Percentiles rank a stretch among this genome's conserved stretches.
These are phyloP conservation scores for Prunella vulgaris DNA, from an alignment of 257 asterid species.

Conservation along the genomic window DNA sequence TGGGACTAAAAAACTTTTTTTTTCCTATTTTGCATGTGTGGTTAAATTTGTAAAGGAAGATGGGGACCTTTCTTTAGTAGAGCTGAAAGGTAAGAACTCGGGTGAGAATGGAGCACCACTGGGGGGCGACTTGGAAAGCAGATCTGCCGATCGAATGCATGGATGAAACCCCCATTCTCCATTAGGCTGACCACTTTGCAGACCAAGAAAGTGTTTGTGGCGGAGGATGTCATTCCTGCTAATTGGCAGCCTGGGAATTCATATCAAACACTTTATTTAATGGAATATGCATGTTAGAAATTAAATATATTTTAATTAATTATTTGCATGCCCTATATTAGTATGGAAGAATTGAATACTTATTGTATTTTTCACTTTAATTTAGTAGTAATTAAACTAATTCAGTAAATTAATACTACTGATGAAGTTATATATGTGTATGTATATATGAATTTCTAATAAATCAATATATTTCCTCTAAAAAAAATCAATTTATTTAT, in stretches of 20 bases:
- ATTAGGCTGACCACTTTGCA: constrained; percentile 14
- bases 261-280: not conserved
- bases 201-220: constrained; percentile 1
- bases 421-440: too few species aligned
- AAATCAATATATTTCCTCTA: too few species aligned
- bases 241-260: constrained; percentile 13
- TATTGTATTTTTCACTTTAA: too few species aligned
- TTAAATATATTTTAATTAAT: not conserved
- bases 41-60: constrained; percentile 20
- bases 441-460: too few species aligned
- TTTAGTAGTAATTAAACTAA: too few species aligned
- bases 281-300: too few species aligned
- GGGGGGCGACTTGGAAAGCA: constrained; percentile 19
- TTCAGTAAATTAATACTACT: too few species aligned
- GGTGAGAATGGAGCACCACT: constrained; percentile 20
- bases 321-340: too few species aligned
- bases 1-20: too few species aligned
- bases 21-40: constrained; percentile 12
- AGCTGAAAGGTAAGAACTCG: constrained; percentile 9
- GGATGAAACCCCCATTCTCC: constrained; percentile 19
- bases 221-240: constrained; percentile 3
- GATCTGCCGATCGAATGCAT: not conserved
- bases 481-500: too few species aligned
- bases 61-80: constrained; percentile 22
- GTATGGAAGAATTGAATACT: too few species aligned